Percentiles rank a stretch among this genome's conserved stretches.
phyloP scores from a whole-genome alignment of 2,329 filamentous ascomycete species.

The Fusarium mangiferae region DNA sequence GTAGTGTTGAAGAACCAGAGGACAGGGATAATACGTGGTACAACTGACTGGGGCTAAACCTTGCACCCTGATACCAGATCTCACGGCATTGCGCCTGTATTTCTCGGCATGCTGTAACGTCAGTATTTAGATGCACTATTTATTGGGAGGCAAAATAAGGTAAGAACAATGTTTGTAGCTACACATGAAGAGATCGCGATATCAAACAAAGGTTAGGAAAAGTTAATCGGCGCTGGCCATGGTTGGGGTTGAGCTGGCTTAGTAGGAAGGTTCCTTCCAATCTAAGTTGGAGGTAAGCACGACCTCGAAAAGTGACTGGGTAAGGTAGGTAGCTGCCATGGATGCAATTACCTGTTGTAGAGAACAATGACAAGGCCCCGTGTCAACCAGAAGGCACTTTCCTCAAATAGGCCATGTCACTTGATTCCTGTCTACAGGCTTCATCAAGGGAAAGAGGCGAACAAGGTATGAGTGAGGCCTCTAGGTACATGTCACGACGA shows the following conservation, averaged over 20 bases:
- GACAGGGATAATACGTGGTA: constrained; percentile 27
- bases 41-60: constrained; percentile 34
- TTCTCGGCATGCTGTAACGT: constrained; percentile 31
- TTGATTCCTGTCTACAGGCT: neutral
- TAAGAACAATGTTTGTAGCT: neutral
- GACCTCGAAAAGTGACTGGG: neutral
- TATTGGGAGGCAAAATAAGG: neutral
- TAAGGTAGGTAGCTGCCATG: neutral
- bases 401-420: neutral
- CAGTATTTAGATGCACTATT: constrained; percentile 12
- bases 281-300: neutral
- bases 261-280: neutral
- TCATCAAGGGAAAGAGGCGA: neutral
- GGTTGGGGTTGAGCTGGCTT: neutral
- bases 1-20: constrained; percentile 13
- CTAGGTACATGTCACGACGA: neutral
- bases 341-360: neutral
- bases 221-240: neutral
- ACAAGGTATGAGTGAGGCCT: neutral
- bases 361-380: neutral
- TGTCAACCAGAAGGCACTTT: neutral
- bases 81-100: constrained; percentile 42
- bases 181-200: neutral
- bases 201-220: neutral
- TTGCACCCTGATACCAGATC: constrained; percentile 43